Evolutionary conservation across 1,284 basidiomycete species (phyloP).

Genomic region (Anthracocystis panici-leucophaei): DNA sequence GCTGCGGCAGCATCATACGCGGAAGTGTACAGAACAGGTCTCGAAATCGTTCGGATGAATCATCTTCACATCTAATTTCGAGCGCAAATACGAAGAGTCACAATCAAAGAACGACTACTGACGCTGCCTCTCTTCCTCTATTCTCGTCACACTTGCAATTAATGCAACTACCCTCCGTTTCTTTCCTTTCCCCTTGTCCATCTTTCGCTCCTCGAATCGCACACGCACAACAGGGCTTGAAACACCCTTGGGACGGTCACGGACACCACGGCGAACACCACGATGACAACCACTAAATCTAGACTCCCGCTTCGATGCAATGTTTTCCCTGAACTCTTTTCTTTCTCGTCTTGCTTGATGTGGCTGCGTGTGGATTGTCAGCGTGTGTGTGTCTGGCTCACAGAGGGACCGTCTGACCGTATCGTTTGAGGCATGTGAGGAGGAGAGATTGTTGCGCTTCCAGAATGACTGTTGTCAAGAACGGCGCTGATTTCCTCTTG

Average conservation of each 20-base stretch:
- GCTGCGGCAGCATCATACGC: too few species aligned
- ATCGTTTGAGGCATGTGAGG: neutral
- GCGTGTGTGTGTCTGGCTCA: neutral
- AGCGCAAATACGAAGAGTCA: too few species aligned
- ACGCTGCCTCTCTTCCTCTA: too few species aligned
- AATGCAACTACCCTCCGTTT: neutral
- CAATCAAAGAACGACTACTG: too few species aligned
- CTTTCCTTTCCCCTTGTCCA: neutral
- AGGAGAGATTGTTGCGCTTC: neutral
- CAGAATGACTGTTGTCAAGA: neutral
- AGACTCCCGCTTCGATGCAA: neutral
- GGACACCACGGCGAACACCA: conserved; percentile 57
- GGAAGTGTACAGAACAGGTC: too few species aligned
- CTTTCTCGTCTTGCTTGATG: too few species aligned
- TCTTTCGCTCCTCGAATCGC: neutral
- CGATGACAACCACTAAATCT: conserved; percentile 43
- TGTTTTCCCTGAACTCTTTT: neutral
- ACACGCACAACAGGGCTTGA: conserved; percentile 54
- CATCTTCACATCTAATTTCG: too few species aligned
- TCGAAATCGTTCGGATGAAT: too few species aligned
- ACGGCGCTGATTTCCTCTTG: too few species aligned
- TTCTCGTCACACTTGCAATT: too few species aligned
- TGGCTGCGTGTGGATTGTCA: too few species aligned
- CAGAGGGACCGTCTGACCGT: neutral
- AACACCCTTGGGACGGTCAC: conserved; percentile 65